Evolutionary conservation across 2,329 filamentous ascomycete genomes (phyloP).

Genomic region (Ilyonectria sp.): DNA sequence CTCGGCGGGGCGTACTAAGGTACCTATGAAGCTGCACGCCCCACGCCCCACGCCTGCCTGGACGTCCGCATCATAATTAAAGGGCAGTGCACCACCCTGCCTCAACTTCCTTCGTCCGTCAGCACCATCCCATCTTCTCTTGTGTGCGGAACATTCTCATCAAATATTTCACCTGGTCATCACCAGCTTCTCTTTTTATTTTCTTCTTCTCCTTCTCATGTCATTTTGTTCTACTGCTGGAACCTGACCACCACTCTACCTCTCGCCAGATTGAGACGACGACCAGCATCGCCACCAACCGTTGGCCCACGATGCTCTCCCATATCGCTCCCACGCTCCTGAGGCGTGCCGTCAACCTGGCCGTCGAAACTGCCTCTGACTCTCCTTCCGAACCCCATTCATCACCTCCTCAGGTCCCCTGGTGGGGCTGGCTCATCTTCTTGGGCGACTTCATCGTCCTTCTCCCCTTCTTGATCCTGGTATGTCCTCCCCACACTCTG

Average conservation of each 20-base stretch:
- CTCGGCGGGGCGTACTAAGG: not conserved
- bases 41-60: not conserved
- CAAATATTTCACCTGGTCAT: conserved; percentile 28
- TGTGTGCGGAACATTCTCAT: conserved; percentile 16
- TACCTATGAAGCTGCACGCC: not conserved
- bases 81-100: conserved; percentile 2
- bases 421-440: conserved; percentile 59
- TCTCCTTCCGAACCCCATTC: conserved; percentile 16
- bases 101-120: conserved; percentile 11
- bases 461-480: conserved; percentile 60
- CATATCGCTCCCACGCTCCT: conserved; percentile 35
- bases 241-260: not conserved
- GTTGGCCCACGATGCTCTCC: conserved; percentile 38
- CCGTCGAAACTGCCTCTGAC: conserved; percentile 7
- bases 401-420: conserved; percentile 43
- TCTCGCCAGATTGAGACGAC: not conserved
- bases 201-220: conserved; percentile 11
- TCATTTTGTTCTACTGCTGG: not conserved
- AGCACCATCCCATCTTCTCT: conserved; percentile 19
- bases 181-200: conserved; percentile 18
- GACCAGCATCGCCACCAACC: conserved; percentile 11
- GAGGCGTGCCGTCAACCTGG: conserved; percentile 53
- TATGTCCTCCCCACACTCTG: conserved; percentile 48
- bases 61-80: not conserved
- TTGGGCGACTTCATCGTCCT: conserved; percentile 61